phyloP scores from a whole-genome alignment of 768 basidiomycete genomes.

The Calocybe gangraenosa region DNA sequence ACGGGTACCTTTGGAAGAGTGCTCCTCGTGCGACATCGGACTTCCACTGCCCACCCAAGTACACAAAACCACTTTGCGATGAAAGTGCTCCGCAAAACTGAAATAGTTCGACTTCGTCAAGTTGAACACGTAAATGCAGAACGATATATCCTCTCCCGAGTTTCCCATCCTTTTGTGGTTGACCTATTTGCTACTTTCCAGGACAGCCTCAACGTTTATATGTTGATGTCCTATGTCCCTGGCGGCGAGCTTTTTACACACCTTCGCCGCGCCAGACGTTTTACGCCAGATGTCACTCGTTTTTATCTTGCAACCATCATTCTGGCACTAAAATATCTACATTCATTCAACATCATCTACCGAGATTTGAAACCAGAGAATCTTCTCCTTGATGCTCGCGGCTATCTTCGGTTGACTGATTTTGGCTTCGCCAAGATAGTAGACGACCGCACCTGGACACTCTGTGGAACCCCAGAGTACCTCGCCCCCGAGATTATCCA shows the following conservation, averaged over 20 bases:
- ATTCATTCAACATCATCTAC: slow-evolving; percentile 96
- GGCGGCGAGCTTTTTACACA: slow-evolving; percentile 98
- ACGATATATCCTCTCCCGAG: slow-evolving; percentile 85
- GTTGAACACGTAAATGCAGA: slow-evolving; percentile 98
- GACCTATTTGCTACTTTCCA: slow-evolving; percentile 95
- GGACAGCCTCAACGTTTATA: slow-evolving; percentile 95
- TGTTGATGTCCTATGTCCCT: slow-evolving; percentile 94
- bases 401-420: slow-evolving; percentile 93
- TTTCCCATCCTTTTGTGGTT: slow-evolving; percentile 94
- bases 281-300: slow-evolving; percentile 95
- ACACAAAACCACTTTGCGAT: slow-evolving; percentile 73
- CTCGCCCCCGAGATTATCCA: slow-evolving; percentile 98
- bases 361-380: slow-evolving; percentile 99
- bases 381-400: slow-evolving; percentile 88
- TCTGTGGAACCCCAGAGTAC: slow-evolving; percentile 96
- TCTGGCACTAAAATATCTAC: slow-evolving; percentile 90
- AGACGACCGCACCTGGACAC: slow-evolving; percentile 95
- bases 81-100: slow-evolving; percentile 85
- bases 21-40: slow-evolving; percentile 76
- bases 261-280: slow-evolving; percentile 88
- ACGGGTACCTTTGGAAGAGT: slow-evolving; percentile 97
- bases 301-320: slow-evolving; percentile 97
- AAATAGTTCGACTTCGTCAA: slow-evolving; percentile 86
- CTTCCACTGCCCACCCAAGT: slow-evolving; percentile 39
- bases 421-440: slow-evolving; percentile 99